Percentiles rank a stretch among this genome's conserved stretches.
These are phyloP conservation scores for Fistulinella prunicolor DNA, from an alignment of 768 basidiomycete genomes.

Conservation along the genomic window DNA sequence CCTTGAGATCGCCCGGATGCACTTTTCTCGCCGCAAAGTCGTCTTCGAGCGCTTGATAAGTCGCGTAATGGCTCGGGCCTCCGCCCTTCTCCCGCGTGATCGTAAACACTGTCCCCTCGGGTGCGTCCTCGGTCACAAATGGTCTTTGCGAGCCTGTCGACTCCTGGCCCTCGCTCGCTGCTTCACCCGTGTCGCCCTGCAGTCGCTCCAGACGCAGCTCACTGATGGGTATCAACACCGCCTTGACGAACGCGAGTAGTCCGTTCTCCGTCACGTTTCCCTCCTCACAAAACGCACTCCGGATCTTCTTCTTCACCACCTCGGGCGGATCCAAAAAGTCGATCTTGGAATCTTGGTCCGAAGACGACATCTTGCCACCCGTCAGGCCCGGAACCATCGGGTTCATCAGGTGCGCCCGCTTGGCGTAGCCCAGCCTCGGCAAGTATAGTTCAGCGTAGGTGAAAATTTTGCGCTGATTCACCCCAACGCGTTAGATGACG, in stretches of 20 bases:
- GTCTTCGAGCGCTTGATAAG: constrained; percentile 61
- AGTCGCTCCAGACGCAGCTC: constrained; percentile 63
- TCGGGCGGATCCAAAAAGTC: constrained; percentile 92
- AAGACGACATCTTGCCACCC: constrained; percentile 98
- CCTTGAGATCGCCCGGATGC: constrained; percentile 90
- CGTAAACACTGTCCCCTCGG: constrained; percentile 78
- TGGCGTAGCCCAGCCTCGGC: constrained; percentile 86
- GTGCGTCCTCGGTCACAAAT: constrained; percentile 67
- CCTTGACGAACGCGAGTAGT: constrained; percentile 76
- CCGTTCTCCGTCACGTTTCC: constrained; percentile 89
- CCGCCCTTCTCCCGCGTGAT: constrained; percentile 78
- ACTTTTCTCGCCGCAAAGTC: constrained; percentile 76
- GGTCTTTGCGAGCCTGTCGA: constrained; percentile 52
- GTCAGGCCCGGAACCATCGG: constrained; percentile 93
- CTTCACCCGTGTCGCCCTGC: constrained; percentile 42
- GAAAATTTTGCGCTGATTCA: constrained; percentile 90
- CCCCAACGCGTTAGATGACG: background rate
- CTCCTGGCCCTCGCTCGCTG: constrained; percentile 44
- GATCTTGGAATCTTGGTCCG: constrained; percentile 96
- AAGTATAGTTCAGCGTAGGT: constrained; percentile 97
- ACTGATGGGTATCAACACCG: constrained; percentile 87
- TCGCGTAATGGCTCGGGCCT: constrained; percentile 61
- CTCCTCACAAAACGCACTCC: constrained; percentile 90
- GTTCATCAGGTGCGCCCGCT: constrained; percentile 98
- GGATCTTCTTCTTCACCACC: constrained; percentile 84